phyloP scores from a whole-genome alignment of 2,329 filamentous ascomycete species.

The Dothistroma pini region DNA sequence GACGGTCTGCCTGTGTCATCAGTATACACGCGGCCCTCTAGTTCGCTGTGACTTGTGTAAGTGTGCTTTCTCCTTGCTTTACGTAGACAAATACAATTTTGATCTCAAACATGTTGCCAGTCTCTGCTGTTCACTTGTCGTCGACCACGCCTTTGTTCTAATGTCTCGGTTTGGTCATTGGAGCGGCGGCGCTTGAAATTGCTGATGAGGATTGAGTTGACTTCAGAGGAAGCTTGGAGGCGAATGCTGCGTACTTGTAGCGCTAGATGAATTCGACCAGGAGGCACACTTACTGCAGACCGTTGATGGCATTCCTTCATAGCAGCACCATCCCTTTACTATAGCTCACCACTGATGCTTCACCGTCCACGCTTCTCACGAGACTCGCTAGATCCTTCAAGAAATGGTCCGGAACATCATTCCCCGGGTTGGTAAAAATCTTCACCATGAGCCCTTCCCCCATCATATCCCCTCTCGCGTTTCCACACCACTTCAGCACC shows the following conservation, averaged over 20 bases:
- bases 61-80: too few species aligned
- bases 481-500: neutral
- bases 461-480: neutral
- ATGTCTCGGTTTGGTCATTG: neutral
- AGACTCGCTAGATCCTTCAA: neutral
- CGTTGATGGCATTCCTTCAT: neutral
- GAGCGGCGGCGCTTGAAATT: neutral
- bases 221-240: neutral
- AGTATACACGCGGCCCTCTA: too few species aligned
- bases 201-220: neutral
- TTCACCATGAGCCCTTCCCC: neutral
- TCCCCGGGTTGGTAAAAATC: slow-evolving; percentile 1
- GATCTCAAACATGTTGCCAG: too few species aligned
- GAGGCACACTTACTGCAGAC: too few species aligned
- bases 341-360: neutral
- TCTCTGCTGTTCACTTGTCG: neutral
- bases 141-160: too few species aligned
- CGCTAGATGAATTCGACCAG: too few species aligned
- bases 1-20: too few species aligned
- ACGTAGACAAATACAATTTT: too few species aligned
- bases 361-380: neutral
- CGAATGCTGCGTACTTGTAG: neutral
- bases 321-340: slow-evolving; percentile 2
- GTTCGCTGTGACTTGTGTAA: too few species aligned
- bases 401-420: neutral